Base-by-base conservation (phyloP, 2,329 filamentous ascomycete species). In the Fusarium multiceps region DNA sequence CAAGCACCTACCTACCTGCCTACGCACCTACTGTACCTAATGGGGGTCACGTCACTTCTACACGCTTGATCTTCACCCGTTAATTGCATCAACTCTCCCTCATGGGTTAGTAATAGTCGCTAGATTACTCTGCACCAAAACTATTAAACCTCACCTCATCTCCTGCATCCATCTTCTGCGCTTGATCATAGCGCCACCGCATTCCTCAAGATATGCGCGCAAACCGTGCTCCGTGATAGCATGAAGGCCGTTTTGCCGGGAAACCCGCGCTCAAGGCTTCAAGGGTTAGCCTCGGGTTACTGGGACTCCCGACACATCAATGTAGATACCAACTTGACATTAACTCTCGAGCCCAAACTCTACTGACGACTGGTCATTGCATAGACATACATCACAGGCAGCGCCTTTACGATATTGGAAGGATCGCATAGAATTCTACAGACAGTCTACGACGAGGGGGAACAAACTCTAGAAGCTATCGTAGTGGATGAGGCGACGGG, bases 331-430 rank as follows among this genome's bases (percentile, higher is more conserved):
- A 41, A 42, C 45, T 30, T 51, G 27, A 27, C 34, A 18, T n/a
- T 42, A 18, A 18, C 43, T 46, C 46, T 46, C 34, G 27, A 46
- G 45, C 47, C 65, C 21, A 21, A 49, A 50, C 46, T 47, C 43
- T 47, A 54, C 68, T 72, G 42, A 68, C 47, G 43, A 49, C 40
- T 25, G 30, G 13, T 28, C 46, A 53, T 41, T 64, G 55, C 50
- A 32, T 75, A 97, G 93, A 89, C 89, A 54, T 99, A 98, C 81
- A 92, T 98, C 71, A 96, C 93, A 64, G 95, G 95, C 75, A 92
- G 91, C 80, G 93, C 93, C 66, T 88, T 98, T 70, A 89, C 96
- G 55, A 90, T 99, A 74, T 89, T 98, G 72, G 87, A 89, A 76
- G 91, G 89, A 53, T 88, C 92, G 55, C 86, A 90, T 66, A 88